Evolutionary conservation across 1,284 basidiomycete genomes (phyloP).

Genomic region (Takashimella koratensis): DNA sequence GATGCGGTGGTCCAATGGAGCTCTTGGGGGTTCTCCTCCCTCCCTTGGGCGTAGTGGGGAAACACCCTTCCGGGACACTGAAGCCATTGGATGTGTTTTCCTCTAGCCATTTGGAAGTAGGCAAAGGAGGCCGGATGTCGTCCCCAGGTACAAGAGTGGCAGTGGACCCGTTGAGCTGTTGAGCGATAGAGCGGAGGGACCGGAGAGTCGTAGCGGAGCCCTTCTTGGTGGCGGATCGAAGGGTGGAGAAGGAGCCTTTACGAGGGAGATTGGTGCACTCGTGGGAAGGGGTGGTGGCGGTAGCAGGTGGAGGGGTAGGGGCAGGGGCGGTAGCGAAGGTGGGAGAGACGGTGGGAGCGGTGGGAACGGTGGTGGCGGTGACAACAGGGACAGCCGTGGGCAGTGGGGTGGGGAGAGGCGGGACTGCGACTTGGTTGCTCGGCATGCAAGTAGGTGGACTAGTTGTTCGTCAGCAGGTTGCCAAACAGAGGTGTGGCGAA

Average conservation of each 20-base stretch:
- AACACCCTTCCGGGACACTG: conserved; percentile 1
- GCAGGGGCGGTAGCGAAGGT: too few relatives aligned
- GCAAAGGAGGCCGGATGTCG: conserved; percentile 2
- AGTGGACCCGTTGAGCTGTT: conserved; percentile 3
- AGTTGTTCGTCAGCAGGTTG: too few relatives aligned
- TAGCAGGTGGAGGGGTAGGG: conserved; percentile 7
- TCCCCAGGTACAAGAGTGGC: conserved; percentile 4
- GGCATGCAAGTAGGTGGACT: too few relatives aligned
- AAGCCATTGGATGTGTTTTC: background rate
- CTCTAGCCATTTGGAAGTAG: background rate
- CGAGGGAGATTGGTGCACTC: too few relatives aligned
- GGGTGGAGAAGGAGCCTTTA: conserved; percentile 22
- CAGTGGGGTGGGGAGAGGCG: too few relatives aligned
- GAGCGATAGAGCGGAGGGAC: conserved; percentile 13
- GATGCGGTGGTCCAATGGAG: conserved; percentile 22
- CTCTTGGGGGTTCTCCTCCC: conserved; percentile 20
- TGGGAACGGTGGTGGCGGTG: too few relatives aligned
- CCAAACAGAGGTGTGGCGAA: too few relatives aligned
- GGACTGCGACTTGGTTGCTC: too few relatives aligned
- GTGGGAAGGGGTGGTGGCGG: conserved; percentile 7
- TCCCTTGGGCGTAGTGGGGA: background rate
- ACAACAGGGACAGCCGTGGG: too few relatives aligned
- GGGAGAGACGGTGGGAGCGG: too few relatives aligned
- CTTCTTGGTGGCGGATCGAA: conserved; percentile 24
- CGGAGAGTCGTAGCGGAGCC: conserved; percentile 22